Conservation (phyloP, 805 yeast genomes). For the Tetrapisispora nanseiensis region DNA sequence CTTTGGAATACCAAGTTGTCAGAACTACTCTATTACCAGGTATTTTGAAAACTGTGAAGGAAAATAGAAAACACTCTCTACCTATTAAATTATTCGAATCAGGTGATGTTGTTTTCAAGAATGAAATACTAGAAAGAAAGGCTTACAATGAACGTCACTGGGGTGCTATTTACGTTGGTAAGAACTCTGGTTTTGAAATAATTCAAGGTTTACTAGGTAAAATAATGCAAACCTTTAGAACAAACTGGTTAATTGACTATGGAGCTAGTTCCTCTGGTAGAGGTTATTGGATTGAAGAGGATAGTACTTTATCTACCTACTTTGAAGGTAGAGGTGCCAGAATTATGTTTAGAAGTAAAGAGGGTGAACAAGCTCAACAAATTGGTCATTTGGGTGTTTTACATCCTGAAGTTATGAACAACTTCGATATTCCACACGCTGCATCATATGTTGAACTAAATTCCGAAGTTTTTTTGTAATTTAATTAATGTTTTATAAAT, state of each 20-base stretch:
- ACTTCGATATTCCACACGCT: slow-evolving; percentile 87
- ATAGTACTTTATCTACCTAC: slow-evolving; percentile 54
- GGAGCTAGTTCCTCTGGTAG: slow-evolving; percentile 42
- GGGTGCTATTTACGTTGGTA: slow-evolving; percentile 91
- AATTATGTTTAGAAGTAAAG: slow-evolving; percentile 59
- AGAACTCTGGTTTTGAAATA: slow-evolving; percentile 86
- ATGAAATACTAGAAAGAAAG: slow-evolving; percentile 69
- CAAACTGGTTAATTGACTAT: slow-evolving; percentile 60
- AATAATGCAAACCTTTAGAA: slow-evolving; percentile 91
- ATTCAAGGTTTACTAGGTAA: slow-evolving; percentile 93
- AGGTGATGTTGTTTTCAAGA: slow-evolving; percentile 89
- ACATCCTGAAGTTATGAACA: slow-evolving; percentile 85
- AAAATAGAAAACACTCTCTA: slow-evolving; percentile 88
- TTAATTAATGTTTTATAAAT: slow-evolving; percentile 7
- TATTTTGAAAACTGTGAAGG: slow-evolving; percentile 85
- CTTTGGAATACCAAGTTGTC: slow-evolving; percentile 93
- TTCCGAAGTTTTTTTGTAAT: slow-evolving; percentile 71
- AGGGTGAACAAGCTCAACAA: slow-evolving; percentile 44
- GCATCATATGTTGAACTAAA: slow-evolving; percentile 86
- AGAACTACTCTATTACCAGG: slow-evolving; percentile 94
- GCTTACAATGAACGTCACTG: slow-evolving; percentile 90
- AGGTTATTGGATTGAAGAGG: slow-evolving; percentile 83
- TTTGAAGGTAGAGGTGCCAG: slow-evolving; percentile 98
- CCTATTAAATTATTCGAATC: slow-evolving; percentile 93
- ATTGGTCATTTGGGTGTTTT: slow-evolving; percentile 88